Conservation (phyloP, 768 basidiomycete species). For the Kwoniella sp. region DNA sequence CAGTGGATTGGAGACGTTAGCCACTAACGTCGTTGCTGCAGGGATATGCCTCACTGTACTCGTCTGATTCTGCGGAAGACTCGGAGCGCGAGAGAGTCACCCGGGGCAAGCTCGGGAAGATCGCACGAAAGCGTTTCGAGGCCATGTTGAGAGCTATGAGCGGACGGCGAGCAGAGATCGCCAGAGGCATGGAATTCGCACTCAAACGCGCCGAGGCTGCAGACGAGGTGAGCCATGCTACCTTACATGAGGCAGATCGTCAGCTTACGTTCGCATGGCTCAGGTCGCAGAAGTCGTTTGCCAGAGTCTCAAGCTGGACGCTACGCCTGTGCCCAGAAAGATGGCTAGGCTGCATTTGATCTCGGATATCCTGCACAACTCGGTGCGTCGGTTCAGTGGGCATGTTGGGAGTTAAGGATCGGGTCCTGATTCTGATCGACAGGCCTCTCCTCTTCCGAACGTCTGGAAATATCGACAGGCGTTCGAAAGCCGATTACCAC, state of each 20-base stretch:
- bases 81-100: slow-evolving; percentile 76
- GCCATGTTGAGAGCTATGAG: slow-evolving; percentile 81
- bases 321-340: slow-evolving; percentile 96
- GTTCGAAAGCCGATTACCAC: slow-evolving; percentile 83
- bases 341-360: slow-evolving; percentile 90
- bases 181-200: slow-evolving; percentile 94
- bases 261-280: neutral
- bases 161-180: slow-evolving; percentile 83
- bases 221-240: slow-evolving; percentile 67
- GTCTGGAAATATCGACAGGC: slow-evolving; percentile 97
- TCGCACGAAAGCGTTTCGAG: slow-evolving; percentile 80
- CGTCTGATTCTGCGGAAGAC: slow-evolving; percentile 90
- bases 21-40: slow-evolving; percentile 5
- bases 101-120: slow-evolving; percentile 70
- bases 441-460: slow-evolving; percentile 79
- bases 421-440: neutral
- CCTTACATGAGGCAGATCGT: too few species aligned
- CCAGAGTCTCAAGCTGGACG: slow-evolving; percentile 76
- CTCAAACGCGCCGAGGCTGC: slow-evolving; percentile 95
- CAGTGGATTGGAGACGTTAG: neutral
- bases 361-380: slow-evolving; percentile 97
- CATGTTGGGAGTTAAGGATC: neutral
- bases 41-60: slow-evolving; percentile 50
- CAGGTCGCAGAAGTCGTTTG: slow-evolving; percentile 89
- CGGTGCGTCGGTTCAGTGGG: slow-evolving; percentile 46